Conservation (phyloP, 768 basidiomycete genomes). For the Paxillus involutus region DNA sequence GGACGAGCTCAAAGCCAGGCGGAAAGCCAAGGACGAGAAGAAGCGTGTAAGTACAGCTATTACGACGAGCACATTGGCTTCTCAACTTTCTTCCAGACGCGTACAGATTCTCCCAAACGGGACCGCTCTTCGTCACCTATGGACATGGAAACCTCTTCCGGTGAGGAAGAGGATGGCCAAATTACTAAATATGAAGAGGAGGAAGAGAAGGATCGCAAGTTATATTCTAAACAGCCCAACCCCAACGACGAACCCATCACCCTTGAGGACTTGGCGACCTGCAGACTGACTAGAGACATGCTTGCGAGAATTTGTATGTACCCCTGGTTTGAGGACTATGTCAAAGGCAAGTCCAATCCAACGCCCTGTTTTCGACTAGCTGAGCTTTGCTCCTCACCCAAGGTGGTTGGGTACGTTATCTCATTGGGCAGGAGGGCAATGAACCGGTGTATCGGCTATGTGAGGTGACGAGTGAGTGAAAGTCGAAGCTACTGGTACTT, state of each 20-base stretch:
- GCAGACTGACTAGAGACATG: conserved; percentile 65
- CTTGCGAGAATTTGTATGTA: conserved; percentile 70
- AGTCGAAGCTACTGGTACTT: background rate
- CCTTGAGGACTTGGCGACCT: conserved; percentile 57
- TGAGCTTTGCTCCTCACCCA: conserved; percentile 4
- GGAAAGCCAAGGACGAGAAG: conserved; percentile 88
- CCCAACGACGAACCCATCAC: conserved; percentile 49
- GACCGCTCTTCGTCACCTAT: conserved; percentile 79
- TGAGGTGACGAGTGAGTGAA: conserved; percentile 66
- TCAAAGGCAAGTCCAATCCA: conserved; percentile 55
- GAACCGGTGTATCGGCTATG: conserved; percentile 78
- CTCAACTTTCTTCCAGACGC: conserved; percentile 37
- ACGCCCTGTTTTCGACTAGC: background rate
- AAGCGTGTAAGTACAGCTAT: conserved; percentile 57
- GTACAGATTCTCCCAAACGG: conserved; percentile 57
- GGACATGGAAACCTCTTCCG: conserved; percentile 83
- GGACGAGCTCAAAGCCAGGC: conserved; percentile 81
- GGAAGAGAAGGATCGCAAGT: conserved; percentile 60
- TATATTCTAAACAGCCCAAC: conserved; percentile 44
- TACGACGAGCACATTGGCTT: background rate
- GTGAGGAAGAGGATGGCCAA: conserved; percentile 76
- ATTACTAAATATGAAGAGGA: conserved; percentile 73
- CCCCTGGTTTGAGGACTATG: conserved; percentile 86
- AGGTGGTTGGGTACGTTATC: conserved; percentile 88
- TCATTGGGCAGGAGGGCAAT: conserved; percentile 64